Evolutionary conservation across 305 asterid genomes (phyloP).

Genomic region (Fraxinus albicans): DNA sequence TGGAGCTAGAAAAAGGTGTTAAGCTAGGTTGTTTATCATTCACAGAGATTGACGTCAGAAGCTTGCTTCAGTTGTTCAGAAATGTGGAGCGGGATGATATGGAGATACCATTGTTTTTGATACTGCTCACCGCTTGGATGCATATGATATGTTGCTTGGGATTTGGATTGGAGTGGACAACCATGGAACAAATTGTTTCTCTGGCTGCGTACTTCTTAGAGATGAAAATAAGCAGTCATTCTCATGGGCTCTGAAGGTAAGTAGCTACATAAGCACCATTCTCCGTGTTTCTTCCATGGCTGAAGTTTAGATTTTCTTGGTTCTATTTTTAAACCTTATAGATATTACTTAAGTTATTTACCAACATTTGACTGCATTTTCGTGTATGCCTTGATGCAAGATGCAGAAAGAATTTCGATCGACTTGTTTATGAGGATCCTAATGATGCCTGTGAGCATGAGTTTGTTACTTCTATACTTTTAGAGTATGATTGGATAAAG

Average conservation of each 20-base stretch:
- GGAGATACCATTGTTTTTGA: slow-evolving; percentile 65
- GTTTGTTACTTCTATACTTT: background rate
- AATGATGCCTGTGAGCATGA: slow-evolving; percentile 1
- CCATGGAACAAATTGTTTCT: slow-evolving; percentile 56
- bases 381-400: background rate
- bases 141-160: slow-evolving; percentile 69
- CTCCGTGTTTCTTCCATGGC: background rate
- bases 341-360: slow-evolving; percentile 6
- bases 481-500: background rate
- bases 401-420: slow-evolving; percentile 3
- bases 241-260: slow-evolving; percentile 71
- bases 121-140: slow-evolving; percentile 61
- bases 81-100: slow-evolving; percentile 51
- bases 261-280: slow-evolving; percentile 14
- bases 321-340: background rate
- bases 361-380: background rate
- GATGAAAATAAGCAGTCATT: slow-evolving; percentile 60
- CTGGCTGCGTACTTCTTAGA: slow-evolving; percentile 58
- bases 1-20: slow-evolving; percentile 68
- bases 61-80: slow-evolving; percentile 54
- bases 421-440: slow-evolving; percentile 9
- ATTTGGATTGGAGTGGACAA: slow-evolving; percentile 69
- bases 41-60: slow-evolving; percentile 62
- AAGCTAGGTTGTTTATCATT: slow-evolving; percentile 62
- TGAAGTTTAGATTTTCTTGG: background rate